These are phyloP conservation scores for Talaromyces liani DNA, from an alignment of 495 filamentous ascomycete species.

Conservation along the genomic window DNA sequence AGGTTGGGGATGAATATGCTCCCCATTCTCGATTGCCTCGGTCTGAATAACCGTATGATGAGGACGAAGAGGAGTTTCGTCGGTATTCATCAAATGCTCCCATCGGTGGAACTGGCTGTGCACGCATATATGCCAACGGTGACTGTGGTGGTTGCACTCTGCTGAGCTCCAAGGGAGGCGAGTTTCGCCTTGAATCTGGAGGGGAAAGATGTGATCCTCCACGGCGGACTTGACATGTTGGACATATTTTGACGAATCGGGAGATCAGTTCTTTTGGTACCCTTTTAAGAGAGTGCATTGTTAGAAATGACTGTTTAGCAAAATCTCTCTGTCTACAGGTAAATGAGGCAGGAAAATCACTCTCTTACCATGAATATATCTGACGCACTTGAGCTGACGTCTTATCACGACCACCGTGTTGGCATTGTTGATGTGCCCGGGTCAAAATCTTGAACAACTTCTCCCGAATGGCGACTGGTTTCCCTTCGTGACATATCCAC, in stretches of 20 bases:
- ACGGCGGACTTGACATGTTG: slow-evolving; percentile 42
- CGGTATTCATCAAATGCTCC: not conserved
- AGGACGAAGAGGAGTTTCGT: slow-evolving; percentile 3
- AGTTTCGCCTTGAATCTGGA: slow-evolving; percentile 36
- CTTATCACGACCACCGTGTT: slow-evolving; percentile 55
- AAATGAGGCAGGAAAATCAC: not conserved
- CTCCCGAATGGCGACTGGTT: slow-evolving; percentile 53
- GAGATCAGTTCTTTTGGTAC: slow-evolving; percentile 53
- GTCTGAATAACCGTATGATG: slow-evolving; percentile 1
- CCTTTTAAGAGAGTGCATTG: slow-evolving; percentile 20
- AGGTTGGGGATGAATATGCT: not conserved
- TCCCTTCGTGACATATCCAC: slow-evolving; percentile 52
- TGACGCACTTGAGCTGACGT: slow-evolving; percentile 51
- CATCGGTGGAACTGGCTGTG: not conserved
- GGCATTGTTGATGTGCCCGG: slow-evolving; percentile 48
- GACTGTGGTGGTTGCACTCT: slow-evolving; percentile 3
- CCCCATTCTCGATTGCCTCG: not conserved
- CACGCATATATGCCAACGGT: not conserved
- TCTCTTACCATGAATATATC: slow-evolving; percentile 48
- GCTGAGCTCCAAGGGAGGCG: slow-evolving; percentile 26
- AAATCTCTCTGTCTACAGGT: not conserved
- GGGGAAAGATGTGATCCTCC: slow-evolving; percentile 38
- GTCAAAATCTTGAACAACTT: slow-evolving; percentile 51
- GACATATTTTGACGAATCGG: slow-evolving; percentile 50
- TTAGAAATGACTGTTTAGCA: not conserved